Percentiles rank a stretch among this genome's conserved stretches.
phyloP scores from a whole-genome alignment of 768 basidiomycete genomes.

The Neoboletus brunneissimus region DNA sequence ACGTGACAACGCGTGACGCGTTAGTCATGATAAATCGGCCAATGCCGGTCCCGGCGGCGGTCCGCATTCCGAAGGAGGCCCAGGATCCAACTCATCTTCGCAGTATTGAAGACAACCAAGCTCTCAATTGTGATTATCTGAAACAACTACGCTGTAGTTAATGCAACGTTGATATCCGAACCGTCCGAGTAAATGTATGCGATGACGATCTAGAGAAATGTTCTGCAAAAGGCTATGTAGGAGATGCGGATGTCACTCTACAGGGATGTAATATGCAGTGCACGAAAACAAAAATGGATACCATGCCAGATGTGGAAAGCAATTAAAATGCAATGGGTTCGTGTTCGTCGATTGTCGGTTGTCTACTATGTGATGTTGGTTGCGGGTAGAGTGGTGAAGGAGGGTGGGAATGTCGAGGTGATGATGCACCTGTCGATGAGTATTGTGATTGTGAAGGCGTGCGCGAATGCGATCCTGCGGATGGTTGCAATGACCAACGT shows the following conservation, averaged over 20 bases:
- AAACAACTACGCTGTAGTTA: neutral
- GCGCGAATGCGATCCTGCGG: slow-evolving; percentile 29
- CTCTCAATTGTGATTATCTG: neutral
- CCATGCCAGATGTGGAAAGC: neutral
- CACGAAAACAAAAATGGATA: neutral
- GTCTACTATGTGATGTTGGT: slow-evolving; percentile 29
- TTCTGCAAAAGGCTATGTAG: neutral
- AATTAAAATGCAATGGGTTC: slow-evolving; percentile 16
- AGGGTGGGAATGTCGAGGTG: slow-evolving; percentile 30
- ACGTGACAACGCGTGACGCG: slow-evolving; percentile 15
- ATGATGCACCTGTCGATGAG: slow-evolving; percentile 29
- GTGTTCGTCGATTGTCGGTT: slow-evolving; percentile 33
- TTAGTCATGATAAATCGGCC: neutral
- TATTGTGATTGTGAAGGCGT: slow-evolving; percentile 33
- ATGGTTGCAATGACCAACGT: slow-evolving; percentile 34
- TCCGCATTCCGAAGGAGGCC: no score
- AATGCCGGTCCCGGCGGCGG: neutral
- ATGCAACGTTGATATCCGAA: neutral
- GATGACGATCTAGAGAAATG: slow-evolving; percentile 25
- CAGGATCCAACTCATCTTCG: neutral
- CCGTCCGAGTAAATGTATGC: slow-evolving; percentile 3
- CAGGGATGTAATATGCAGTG: slow-evolving; percentile 1
- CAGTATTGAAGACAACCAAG: neutral
- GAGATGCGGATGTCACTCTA: slow-evolving; percentile 8
- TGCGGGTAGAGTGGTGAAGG: slow-evolving; percentile 31